A percentile compares a stretch with the other conserved stretches of the same genome.
Conservation (phyloP, 2,329 filamentous ascomycete species). For the Botrytis fragariae region DNA sequence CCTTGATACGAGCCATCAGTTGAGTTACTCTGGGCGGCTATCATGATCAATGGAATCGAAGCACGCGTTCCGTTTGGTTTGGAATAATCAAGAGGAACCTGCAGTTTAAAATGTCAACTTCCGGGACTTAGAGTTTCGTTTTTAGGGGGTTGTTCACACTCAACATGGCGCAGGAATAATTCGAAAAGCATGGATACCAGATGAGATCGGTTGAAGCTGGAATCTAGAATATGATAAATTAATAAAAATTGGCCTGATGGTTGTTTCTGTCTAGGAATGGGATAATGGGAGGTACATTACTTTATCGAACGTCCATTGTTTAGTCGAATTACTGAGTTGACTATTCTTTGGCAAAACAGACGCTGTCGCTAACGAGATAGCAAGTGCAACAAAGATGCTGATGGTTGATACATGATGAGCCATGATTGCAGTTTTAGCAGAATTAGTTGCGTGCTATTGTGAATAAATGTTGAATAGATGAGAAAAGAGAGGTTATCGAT, state of each 20-base stretch:
- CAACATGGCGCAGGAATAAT: slow-evolving; percentile 23
- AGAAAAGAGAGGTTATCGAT: background rate
- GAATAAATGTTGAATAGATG: background rate
- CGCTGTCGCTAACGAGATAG: background rate
- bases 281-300: background rate
- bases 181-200: slow-evolving; percentile 22
- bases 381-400: background rate
- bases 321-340: background rate
- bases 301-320: slow-evolving; percentile 17
- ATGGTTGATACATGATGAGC: background rate
- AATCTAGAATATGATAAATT: slow-evolving; percentile 21
- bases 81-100: slow-evolving; percentile 29
- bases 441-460: background rate
- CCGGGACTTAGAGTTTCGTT: background rate
- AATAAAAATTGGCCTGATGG: background rate
- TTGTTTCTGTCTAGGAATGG: background rate
- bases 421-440: background rate
- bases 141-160: slow-evolving; percentile 5
- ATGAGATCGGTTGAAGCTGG: slow-evolving; percentile 15
- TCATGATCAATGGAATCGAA: slow-evolving; percentile 24
- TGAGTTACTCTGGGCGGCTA: slow-evolving; percentile 19
- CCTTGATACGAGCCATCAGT: slow-evolving; percentile 22
- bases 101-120: background rate
- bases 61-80: slow-evolving; percentile 18
- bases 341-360: background rate